Evolutionary conservation across 257 asterid genomes (phyloP).

Genomic region (Thymus quinquecostatus): DNA sequence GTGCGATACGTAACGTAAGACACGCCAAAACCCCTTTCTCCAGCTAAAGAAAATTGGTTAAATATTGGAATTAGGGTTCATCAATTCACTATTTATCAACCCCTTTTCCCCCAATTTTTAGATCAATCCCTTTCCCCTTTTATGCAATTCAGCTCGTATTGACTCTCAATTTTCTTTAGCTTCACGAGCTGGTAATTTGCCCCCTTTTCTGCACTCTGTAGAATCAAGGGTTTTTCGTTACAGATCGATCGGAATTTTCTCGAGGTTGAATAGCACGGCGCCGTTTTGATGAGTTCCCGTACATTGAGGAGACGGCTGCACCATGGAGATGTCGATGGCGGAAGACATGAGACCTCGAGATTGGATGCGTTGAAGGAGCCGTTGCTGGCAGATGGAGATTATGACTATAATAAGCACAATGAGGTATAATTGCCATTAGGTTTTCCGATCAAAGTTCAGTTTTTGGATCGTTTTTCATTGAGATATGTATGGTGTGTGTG

Average conservation of each 20-base stretch:
- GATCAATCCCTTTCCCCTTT: slow-evolving; percentile 4
- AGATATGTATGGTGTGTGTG: too few relatives aligned
- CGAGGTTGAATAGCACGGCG: slow-evolving; percentile 22
- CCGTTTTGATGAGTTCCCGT: slow-evolving; percentile 60
- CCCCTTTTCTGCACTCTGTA: background rate
- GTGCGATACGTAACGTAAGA: slow-evolving; percentile 8
- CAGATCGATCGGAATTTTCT: slow-evolving; percentile 14
- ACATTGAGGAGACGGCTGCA: slow-evolving; percentile 83
- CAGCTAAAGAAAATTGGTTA: background rate
- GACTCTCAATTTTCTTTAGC: background rate
- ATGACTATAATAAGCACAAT: slow-evolving; percentile 34
- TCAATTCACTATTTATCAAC: slow-evolving; percentile 27
- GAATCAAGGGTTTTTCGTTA: background rate
- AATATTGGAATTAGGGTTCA: slow-evolving; percentile 3
- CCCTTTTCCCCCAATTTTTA: slow-evolving; percentile 13
- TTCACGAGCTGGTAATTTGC: background rate
- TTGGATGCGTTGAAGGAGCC: slow-evolving; percentile 73
- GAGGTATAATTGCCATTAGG: slow-evolving; percentile 52
- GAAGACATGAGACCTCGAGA: slow-evolving; percentile 49
- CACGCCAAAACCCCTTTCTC: slow-evolving; percentile 17
- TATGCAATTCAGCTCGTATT: slow-evolving; percentile 10
- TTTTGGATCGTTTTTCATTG: background rate
- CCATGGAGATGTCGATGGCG: slow-evolving; percentile 81
- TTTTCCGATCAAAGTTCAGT: background rate
- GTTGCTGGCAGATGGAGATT: slow-evolving; percentile 56